These are phyloP conservation scores for Lophiostoma macrostomum DNA, from an alignment of 495 filamentous ascomycete species.

Conservation along the genomic window DNA sequence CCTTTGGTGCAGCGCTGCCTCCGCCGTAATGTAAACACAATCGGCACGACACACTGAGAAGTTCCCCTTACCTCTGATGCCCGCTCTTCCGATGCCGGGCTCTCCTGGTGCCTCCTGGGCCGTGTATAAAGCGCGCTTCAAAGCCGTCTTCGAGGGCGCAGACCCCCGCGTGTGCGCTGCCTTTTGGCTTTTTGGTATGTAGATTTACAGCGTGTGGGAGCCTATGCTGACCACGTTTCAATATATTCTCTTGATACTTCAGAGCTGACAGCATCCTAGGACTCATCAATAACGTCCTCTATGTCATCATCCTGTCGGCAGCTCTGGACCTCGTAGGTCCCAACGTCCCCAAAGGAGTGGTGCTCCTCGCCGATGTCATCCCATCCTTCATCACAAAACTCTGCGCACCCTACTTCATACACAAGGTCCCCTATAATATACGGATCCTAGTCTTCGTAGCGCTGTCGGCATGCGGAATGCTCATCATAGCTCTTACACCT, in stretches of 20 bases:
- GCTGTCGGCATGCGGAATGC: constrained; percentile 77
- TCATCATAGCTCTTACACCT: constrained; percentile 77
- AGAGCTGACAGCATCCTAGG: constrained; percentile 49
- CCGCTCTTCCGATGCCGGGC: constrained; percentile 66
- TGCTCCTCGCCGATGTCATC: constrained; percentile 88
- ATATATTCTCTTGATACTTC: background rate
- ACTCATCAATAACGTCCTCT: constrained; percentile 95
- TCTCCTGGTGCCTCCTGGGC: constrained; percentile 72
- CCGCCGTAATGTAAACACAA: no score
- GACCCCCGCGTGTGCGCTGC: constrained; percentile 72
- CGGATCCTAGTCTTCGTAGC: constrained; percentile 71
- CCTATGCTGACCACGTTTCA: no score
- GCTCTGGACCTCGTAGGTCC: constrained; percentile 92
- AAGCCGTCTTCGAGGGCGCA: constrained; percentile 59
- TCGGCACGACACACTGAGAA: no score
- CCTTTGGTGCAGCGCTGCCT: no score
- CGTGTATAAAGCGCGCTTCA: constrained; percentile 63
- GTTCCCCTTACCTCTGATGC: constrained; percentile 7
- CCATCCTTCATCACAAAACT: constrained; percentile 88
- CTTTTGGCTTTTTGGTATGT: constrained; percentile 89
- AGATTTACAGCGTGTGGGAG: background rate
- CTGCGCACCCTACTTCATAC: constrained; percentile 88
- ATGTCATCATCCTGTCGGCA: constrained; percentile 94
- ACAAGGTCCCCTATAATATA: constrained; percentile 71
- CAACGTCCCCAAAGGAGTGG: constrained; percentile 77